These are phyloP conservation scores for Phytophthora melonis DNA, from an alignment of 352 stramenopile genomes.

Conservation along the genomic window DNA sequence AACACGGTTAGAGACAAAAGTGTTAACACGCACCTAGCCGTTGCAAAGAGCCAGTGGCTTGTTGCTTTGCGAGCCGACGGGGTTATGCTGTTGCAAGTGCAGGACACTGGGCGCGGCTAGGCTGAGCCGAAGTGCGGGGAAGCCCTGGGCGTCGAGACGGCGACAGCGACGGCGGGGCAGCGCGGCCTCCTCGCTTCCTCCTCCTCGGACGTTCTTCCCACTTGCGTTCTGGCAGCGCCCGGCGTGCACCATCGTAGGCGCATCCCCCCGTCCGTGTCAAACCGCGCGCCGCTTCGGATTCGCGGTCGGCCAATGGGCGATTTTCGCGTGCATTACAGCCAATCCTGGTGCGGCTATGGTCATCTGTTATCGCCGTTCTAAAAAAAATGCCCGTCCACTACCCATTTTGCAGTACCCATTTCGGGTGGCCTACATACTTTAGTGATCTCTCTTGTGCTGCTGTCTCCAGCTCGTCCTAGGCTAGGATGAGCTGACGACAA, in stretches of 20 bases:
- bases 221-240: conserved; percentile 25
- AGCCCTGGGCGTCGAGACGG: neutral
- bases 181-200: conserved; percentile 17
- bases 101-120: neutral
- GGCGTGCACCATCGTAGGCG: conserved; percentile 11
- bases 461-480: no score
- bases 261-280: conserved; percentile 20
- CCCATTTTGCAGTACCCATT: no score
- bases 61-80: neutral
- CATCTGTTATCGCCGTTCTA: conserved; percentile 7
- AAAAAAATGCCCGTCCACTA: neutral
- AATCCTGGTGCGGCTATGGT: neutral
- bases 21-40: neutral
- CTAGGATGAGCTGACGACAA: no score
- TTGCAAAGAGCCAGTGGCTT: neutral
- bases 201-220: neutral
- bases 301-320: conserved; percentile 2
- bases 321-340: neutral
- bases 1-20: no score
- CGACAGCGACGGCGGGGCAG: neutral
- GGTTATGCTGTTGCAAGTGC: neutral
- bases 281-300: conserved; percentile 10
- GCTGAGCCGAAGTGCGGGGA: neutral
- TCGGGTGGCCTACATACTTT: no score
- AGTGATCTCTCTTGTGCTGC: no score